Evolutionary conservation across 139 green algal species (phyloP).

Genomic region (Raphidocelis subcapitata): DNA sequence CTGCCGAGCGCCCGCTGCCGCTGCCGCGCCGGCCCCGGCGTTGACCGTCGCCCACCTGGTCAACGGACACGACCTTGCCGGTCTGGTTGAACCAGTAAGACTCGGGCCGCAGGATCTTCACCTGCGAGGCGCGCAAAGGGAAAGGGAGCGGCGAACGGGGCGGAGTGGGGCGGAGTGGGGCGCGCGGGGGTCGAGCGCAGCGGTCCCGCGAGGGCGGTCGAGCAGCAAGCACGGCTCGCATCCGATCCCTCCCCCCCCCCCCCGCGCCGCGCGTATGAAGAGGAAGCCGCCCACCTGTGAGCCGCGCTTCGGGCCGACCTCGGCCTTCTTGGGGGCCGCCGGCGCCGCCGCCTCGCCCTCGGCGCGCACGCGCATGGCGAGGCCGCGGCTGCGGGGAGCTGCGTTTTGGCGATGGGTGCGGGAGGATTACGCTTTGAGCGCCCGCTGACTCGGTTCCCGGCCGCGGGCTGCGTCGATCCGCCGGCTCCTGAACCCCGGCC

Average conservation of each 20-base stretch:
- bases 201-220: too few species aligned
- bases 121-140: conserved; percentile 63
- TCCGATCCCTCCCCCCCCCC: background rate
- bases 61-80: conserved; percentile 98
- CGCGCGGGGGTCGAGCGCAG: too few species aligned
- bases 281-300: conserved; percentile 48
- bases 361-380: conserved; percentile 37
- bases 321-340: conserved; percentile 53
- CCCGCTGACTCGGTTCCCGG: too few species aligned
- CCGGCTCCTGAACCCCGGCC: too few species aligned
- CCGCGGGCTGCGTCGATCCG: too few species aligned
- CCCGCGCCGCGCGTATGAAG: background rate
- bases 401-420: too few species aligned
- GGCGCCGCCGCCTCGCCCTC: conserved; percentile 37
- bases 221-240: background rate
- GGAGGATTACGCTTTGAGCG: too few species aligned
- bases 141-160: background rate
- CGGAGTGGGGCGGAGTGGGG: background rate
- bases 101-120: conserved; percentile 96
- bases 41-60: conserved; percentile 72
- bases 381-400: too few species aligned
- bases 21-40: too few species aligned
- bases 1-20: too few species aligned
- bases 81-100: conserved; percentile 99
- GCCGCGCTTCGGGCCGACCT: conserved; percentile 85